These are phyloP conservation scores for Bothriochloa decipiens DNA, from an alignment of 176 grass and related monocot genomes.

Conservation along the genomic window DNA sequence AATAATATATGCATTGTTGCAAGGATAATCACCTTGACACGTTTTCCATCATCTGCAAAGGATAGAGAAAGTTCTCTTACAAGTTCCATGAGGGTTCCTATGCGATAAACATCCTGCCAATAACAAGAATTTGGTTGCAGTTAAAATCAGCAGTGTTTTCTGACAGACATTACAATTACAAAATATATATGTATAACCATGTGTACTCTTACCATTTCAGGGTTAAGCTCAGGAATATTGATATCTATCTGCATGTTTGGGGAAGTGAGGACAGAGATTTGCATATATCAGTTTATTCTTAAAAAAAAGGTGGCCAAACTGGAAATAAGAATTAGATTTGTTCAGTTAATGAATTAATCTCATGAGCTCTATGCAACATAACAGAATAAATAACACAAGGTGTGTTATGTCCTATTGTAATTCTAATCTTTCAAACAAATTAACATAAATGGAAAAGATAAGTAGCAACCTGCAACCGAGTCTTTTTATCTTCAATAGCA, in stretches of 20 bases:
- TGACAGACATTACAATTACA: not conserved
- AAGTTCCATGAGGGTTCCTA: constrained; percentile 97
- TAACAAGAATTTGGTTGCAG: constrained; percentile 24
- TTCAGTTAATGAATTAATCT: constrained; percentile 25
- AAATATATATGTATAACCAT: constrained; percentile 35
- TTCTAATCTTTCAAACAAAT: constrained; percentile 1
- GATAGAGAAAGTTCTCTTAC: constrained; percentile 90
- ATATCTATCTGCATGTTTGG: constrained; percentile 79
- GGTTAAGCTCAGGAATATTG: constrained; percentile 98
- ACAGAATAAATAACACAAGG: constrained; percentile 16
- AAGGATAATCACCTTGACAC: constrained; percentile 68
- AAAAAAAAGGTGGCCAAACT: not conserved
- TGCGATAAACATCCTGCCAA: constrained; percentile 93
- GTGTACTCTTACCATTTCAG: constrained; percentile 80
- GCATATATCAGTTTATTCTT: not conserved
- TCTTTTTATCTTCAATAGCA: constrained; percentile 90
- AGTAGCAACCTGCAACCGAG: constrained; percentile 70
- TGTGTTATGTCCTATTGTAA: not conserved
- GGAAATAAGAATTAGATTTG: constrained; percentile 20
- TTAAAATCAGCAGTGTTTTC: not conserved
- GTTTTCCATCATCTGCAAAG: constrained; percentile 94
- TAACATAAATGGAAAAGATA: constrained; percentile 20
- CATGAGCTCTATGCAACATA: not conserved
- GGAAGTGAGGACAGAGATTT: constrained; percentile 25
- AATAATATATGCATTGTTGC: constrained; percentile 23